A percentile compares a stretch with the other conserved stretches of the same genome.
Conservation (phyloP, 169 alveolate species). For the Fabrea salina region DNA sequence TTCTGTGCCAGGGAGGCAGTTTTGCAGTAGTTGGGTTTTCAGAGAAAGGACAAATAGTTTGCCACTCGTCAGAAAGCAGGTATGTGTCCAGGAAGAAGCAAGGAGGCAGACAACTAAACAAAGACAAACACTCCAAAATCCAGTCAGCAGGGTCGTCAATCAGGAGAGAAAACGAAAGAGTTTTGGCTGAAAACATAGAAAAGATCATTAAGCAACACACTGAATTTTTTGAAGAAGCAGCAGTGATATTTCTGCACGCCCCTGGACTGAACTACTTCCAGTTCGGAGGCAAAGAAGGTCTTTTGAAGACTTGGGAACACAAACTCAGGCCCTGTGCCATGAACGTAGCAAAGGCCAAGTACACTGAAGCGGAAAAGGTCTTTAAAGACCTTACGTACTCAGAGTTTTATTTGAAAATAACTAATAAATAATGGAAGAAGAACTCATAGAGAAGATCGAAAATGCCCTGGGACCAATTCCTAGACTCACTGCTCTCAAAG, state of each 20-base stretch:
- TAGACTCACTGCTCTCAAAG: background rate
- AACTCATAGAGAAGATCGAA: background rate
- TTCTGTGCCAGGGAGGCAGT: constrained; percentile 73
- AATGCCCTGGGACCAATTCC: constrained; percentile 19
- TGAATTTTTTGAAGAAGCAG: constrained; percentile 38
- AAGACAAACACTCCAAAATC: background rate
- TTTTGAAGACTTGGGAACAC: constrained; percentile 31
- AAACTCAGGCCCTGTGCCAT: constrained; percentile 40
- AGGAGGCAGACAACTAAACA: constrained; percentile 57
- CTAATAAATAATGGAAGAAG: too few relatives aligned
- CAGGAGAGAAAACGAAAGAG: constrained; percentile 56
- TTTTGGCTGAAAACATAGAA: constrained; percentile 41
- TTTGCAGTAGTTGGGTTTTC: constrained; percentile 52
- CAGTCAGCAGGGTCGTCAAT: constrained; percentile 44
- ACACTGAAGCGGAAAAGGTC: constrained; percentile 38
- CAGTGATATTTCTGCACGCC: constrained; percentile 54
- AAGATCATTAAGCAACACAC: constrained; percentile 36
- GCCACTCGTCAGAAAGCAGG: constrained; percentile 66
- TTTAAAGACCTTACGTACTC: constrained; percentile 17
- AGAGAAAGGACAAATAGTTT: constrained; percentile 46
- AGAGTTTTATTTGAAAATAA: too few relatives aligned
- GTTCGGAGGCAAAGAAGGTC: constrained; percentile 43
- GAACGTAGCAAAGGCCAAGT: constrained; percentile 46
- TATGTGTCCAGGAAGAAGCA: constrained; percentile 72
- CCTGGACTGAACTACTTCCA: constrained; percentile 55